Percentiles rank a stretch among this genome's conserved stretches.
These are phyloP conservation scores for Ogataea parapolymorpha DNA, from an alignment of 805 yeast genomes.

Conservation along the genomic window DNA sequence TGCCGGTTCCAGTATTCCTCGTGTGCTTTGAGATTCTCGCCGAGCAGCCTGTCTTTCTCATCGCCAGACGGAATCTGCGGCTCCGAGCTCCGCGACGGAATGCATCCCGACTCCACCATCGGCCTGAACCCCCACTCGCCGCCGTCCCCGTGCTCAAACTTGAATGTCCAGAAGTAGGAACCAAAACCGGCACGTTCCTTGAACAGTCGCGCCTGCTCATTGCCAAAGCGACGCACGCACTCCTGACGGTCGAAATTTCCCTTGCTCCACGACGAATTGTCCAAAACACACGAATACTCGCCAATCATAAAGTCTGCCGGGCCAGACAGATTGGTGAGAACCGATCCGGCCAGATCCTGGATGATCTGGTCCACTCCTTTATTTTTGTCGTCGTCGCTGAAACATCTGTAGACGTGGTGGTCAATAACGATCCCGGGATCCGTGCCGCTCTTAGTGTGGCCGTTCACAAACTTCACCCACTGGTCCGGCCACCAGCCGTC, in stretches of 20 bases:
- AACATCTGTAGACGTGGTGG: constrained; percentile 83
- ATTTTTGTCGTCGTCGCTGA: constrained; percentile 66
- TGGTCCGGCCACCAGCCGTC: constrained; percentile 93
- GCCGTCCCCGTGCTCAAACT: constrained; percentile 84
- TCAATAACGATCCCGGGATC: constrained; percentile 71
- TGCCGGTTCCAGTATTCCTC: constrained; percentile 63
- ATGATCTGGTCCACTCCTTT: constrained; percentile 66
- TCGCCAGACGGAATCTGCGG: constrained; percentile 37
- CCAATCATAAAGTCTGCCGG: constrained; percentile 73
- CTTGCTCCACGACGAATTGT: constrained; percentile 69
- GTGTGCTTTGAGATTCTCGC: constrained; percentile 45
- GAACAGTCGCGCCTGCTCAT: constrained; percentile 47
- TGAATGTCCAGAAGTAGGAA: constrained; percentile 85
- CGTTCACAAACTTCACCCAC: constrained; percentile 65
- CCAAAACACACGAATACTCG: constrained; percentile 87
- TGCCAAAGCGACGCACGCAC: constrained; percentile 61
- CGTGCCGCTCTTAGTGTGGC: constrained; percentile 36
- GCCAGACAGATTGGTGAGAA: constrained; percentile 45
- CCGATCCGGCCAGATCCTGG: constrained; percentile 47
- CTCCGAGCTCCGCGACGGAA: constrained; percentile 34
- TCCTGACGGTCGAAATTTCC: constrained; percentile 43
- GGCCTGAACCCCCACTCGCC: constrained; percentile 95
- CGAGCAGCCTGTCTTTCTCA: constrained; percentile 39
- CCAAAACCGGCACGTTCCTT: constrained; percentile 61
- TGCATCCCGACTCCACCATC: constrained; percentile 62